phyloP scores from a whole-genome alignment of 768 basidiomycete genomes.

The Dentipellis sp. region DNA sequence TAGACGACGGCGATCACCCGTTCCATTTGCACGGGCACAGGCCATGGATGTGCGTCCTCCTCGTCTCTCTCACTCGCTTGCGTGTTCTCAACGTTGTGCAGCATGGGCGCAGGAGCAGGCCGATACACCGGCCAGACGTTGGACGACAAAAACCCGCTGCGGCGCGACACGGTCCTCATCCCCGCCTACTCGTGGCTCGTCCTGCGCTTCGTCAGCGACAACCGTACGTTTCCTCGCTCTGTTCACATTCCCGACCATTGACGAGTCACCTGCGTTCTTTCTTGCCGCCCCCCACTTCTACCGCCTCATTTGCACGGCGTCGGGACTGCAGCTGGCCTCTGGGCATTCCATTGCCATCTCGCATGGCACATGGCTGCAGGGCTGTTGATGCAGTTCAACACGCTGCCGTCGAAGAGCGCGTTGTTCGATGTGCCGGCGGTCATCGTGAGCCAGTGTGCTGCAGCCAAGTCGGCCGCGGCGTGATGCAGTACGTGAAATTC shows the following conservation, averaged over 20 bases:
- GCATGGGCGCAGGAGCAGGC: slow-evolving; percentile 8
- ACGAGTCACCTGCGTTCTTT: neutral
- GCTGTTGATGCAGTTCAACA: slow-evolving; percentile 8
- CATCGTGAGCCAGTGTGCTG: slow-evolving; percentile 3
- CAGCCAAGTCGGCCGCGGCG: neutral
- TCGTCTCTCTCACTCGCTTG: neutral
- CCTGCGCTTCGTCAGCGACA: slow-evolving; percentile 10
- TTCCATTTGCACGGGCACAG: slow-evolving; percentile 11
- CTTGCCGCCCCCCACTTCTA: too few relatives aligned
- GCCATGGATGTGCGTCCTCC: slow-evolving; percentile 7
- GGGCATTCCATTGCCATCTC: slow-evolving; percentile 13
- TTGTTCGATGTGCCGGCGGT: slow-evolving; percentile 4
- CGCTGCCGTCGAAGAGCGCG: slow-evolving; percentile 1
- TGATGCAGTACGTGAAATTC: too few relatives aligned
- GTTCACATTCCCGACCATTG: neutral
- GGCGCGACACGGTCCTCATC: slow-evolving; percentile 10
- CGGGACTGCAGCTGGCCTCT: slow-evolving; percentile 2
- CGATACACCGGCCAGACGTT: slow-evolving; percentile 7
- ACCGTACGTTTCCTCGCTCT: slow-evolving; percentile 3
- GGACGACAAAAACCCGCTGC: slow-evolving; percentile 5
- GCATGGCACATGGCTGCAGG: slow-evolving; percentile 11
- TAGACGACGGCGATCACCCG: slow-evolving; percentile 12
- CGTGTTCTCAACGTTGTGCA: neutral
- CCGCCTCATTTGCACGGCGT: neutral
- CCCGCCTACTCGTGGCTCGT: slow-evolving; percentile 7